Base-by-base conservation (phyloP, 2,329 filamentous ascomycete species). In the Diplodia mutila region DNA sequence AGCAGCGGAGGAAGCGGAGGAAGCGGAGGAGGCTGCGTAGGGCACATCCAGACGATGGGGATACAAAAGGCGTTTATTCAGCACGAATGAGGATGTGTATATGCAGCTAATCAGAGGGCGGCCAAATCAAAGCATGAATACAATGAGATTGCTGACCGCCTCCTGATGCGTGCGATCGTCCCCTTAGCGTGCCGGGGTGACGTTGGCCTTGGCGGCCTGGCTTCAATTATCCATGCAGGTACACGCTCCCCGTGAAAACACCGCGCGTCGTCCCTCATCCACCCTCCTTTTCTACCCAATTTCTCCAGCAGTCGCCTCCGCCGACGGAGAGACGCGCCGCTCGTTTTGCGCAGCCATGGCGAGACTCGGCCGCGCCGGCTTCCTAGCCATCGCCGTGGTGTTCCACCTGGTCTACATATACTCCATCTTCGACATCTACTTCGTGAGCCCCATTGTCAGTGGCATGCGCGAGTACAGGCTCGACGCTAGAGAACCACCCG, bases 381-480 rank as follows among this genome's bases (percentile, higher is more conserved):
- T 99, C 78, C 82, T 98, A 79, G 89, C 90, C 77, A 87, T 97
- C 77, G 95, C 95, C 73, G 87, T 97, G 76, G 82, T 94, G 69
- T 99, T 99, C 78, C 96, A 99, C 80, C 79, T 98, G 65, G 87
- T 97, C 71, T 99, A 99, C 79, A 90, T 97, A 67, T 91, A 90
- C 77, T 97, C 93, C 69, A 98, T 98, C 75, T 99, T 99, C 81
- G 94, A 97, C 79, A 95, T 98, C 71, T 98, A 99, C 81, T 99
- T 99, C 77, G 93, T 97, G 76, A 97, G 93, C 78, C 95, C 95
- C 25, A 95, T 99, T 73, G 95, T 98, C 66, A 91, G 90, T 83
- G 95, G 95, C 76, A 99, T 99, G 95, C 88, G 87, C 75, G 86
- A 93, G 69, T 94, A 93, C 80, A 82, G 84, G 54, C 84, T 96